Base-by-base conservation (phyloP, 2,329 filamentous ascomycete species). In the Penicillium sp. region DNA sequence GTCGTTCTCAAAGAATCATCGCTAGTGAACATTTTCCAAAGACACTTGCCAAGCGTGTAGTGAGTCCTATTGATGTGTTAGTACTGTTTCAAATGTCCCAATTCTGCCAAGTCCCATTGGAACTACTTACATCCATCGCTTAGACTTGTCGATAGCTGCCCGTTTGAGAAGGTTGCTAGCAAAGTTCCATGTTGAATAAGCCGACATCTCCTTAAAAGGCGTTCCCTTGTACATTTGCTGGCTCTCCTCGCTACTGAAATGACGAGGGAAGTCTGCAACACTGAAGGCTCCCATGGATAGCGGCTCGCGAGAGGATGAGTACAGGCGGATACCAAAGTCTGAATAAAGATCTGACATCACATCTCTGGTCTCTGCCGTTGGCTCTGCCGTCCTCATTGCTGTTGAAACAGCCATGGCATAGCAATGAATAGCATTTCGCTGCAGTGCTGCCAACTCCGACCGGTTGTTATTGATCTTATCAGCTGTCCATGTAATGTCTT, bases 401-500 rank as follows among this genome's bases (percentile, higher is more conserved):
- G 83, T 80, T 19, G 87, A 84, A 41, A 87, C 78, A 8, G 88
- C 87, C 86, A 90, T 89, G 3, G 83, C 78, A 66, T 90, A 91
- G 71, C 90, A 93, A 72, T 96, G 91, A 46, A 96, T 93, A 1
- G 91, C 88, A 67, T 86, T 86, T 33, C 91, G 85, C 72, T 96
- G 91, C 60, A 89, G 84, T 51, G 85, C 86, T 25, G 91, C 83
- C 45, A 96, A 76, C 57, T 95, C 91, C 4, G 80, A 78, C 55
- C 89, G 86, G 67, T 89, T 88, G 71, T 89, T 93, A 75, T 96
- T 96, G 76, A 96, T 88, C 74, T 95, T 96, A 65, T 96, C 91
- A 0, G 91, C 90, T 21, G 88, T 89, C 92, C 92, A 96, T 6
- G 93, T 84, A 6, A 95, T 89, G 7, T 88, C 86, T 73, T 96